phyloP scores from a whole-genome alignment of 2,329 filamentous ascomycete species.

The Ophiocordyceps sinensis region DNA sequence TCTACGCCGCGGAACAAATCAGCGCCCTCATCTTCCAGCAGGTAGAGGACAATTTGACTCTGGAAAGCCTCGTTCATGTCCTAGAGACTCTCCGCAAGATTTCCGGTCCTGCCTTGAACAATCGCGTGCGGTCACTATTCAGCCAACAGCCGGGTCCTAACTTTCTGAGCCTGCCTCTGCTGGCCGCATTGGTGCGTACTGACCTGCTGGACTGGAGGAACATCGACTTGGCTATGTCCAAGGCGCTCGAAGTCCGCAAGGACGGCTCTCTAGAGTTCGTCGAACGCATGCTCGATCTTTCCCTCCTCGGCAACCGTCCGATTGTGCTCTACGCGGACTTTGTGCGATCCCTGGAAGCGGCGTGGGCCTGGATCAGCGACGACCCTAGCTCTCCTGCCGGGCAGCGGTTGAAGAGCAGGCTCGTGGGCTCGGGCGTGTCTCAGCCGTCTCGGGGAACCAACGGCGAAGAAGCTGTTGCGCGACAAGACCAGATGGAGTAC shows the following conservation, averaged over 20 bases:
- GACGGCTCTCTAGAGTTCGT: slow-evolving; percentile 64
- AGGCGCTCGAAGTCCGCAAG: slow-evolving; percentile 57
- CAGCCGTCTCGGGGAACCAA: slow-evolving; percentile 28
- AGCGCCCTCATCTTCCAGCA: slow-evolving; percentile 40
- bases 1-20: slow-evolving; percentile 46
- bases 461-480: slow-evolving; percentile 37
- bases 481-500: slow-evolving; percentile 80
- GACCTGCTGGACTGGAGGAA: slow-evolving; percentile 48
- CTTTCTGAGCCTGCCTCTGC: slow-evolving; percentile 42
- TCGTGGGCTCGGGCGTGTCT: slow-evolving; percentile 24
- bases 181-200: slow-evolving; percentile 41
- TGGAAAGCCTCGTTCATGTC: slow-evolving; percentile 49
- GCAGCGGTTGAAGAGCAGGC: slow-evolving; percentile 57
- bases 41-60: slow-evolving; percentile 38
- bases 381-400: slow-evolving; percentile 50
- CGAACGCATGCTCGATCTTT: slow-evolving; percentile 62
- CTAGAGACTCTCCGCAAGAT: slow-evolving; percentile 47
- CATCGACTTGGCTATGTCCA: slow-evolving; percentile 59
- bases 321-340: slow-evolving; percentile 76
- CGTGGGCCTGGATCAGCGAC: slow-evolving; percentile 68
- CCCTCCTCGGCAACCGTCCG: slow-evolving; percentile 64
- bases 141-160: slow-evolving; percentile 39
- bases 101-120: slow-evolving; percentile 36
- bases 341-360: slow-evolving; percentile 63
- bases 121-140: slow-evolving; percentile 40